Evolutionary conservation across 106 monocot genomes (phyloP).

Genomic region (Hemerocallis citrina): DNA sequence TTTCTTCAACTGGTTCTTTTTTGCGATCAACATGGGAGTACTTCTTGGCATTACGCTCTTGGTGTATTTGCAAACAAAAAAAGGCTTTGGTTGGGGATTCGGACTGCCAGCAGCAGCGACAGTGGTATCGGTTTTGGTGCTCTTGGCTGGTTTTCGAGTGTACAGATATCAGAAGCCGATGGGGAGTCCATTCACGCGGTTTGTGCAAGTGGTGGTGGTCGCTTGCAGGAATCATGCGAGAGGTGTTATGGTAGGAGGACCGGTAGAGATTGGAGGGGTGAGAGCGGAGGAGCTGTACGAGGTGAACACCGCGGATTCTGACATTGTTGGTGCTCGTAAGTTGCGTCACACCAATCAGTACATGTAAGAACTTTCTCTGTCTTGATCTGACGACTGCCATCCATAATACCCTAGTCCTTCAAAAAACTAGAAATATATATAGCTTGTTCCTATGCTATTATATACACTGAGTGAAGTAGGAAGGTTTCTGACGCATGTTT

Average conservation of each 20-base stretch:
- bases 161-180: conserved; percentile 19
- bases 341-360: conserved; percentile 21
- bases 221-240: conserved; percentile 12
- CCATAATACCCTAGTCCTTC: too few species aligned
- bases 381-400: background rate
- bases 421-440: too few species aligned
- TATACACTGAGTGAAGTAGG: too few species aligned
- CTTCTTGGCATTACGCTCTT: conserved; percentile 26
- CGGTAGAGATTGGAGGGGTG: background rate
- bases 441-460: too few species aligned
- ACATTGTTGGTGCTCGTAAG: conserved; percentile 18
- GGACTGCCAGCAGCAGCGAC: conserved; percentile 16
- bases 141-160: conserved; percentile 9
- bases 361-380: conserved; percentile 6
- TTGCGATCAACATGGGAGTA: conserved; percentile 37
- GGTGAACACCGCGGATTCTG: conserved; percentile 10
- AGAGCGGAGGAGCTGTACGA: conserved; percentile 16
- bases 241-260: background rate
- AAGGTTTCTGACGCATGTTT: too few species aligned
- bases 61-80: conserved; percentile 23
- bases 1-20: conserved; percentile 74
- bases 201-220: conserved; percentile 19
- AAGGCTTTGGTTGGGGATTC: conserved; percentile 35
- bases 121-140: conserved; percentile 10
- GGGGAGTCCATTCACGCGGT: conserved; percentile 27